Conservation (phyloP, 116 monocot genomes). For the Iris pallida region DNA sequence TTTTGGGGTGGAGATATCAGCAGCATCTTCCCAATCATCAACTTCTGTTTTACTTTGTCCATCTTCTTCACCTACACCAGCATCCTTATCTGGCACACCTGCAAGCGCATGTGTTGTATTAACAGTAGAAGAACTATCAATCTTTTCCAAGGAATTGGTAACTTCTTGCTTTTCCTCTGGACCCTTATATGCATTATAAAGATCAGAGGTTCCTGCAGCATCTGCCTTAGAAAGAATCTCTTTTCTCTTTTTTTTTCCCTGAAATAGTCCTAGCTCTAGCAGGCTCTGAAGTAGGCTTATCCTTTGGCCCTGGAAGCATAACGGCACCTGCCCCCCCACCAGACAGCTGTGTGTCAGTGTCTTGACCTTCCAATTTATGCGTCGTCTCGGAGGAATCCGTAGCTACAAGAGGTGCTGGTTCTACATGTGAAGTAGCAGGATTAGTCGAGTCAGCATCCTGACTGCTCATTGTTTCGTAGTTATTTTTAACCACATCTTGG, state of each 20-base stretch:
- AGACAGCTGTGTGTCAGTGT: constrained; percentile 10
- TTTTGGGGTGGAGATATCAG: constrained; percentile 56
- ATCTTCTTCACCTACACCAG: constrained; percentile 24
- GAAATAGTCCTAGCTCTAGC: constrained; percentile 25
- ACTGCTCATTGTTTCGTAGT: constrained; percentile 5
- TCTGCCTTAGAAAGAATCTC: constrained; percentile 88
- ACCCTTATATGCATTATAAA: constrained; percentile 91
- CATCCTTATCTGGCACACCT: constrained; percentile 24
- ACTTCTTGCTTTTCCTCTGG: constrained; percentile 52
- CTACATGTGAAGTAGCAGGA: constrained; percentile 6
- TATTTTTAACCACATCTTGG: constrained; percentile 2
- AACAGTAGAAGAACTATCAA: constrained; percentile 21
- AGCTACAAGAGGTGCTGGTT: constrained; percentile 6
- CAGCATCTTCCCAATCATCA: constrained; percentile 96
- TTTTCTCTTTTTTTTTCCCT: constrained; percentile 58
- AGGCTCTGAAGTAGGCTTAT: constrained; percentile 36
- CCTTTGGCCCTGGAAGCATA: constrained; percentile 18
- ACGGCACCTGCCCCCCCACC: constrained; percentile 2
- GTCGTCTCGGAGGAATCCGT: constrained; percentile 13
- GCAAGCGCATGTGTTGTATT: constrained; percentile 11
- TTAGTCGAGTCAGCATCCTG: constrained; percentile 10
- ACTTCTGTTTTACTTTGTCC: constrained; percentile 47
- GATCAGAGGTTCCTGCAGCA: constrained; percentile 77
- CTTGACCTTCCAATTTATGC: constrained; percentile 20
- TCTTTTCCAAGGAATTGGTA: constrained; percentile 12